phyloP scores from a whole-genome alignment of 345 rosid genomes.

The Gossypioides kirkii region DNA sequence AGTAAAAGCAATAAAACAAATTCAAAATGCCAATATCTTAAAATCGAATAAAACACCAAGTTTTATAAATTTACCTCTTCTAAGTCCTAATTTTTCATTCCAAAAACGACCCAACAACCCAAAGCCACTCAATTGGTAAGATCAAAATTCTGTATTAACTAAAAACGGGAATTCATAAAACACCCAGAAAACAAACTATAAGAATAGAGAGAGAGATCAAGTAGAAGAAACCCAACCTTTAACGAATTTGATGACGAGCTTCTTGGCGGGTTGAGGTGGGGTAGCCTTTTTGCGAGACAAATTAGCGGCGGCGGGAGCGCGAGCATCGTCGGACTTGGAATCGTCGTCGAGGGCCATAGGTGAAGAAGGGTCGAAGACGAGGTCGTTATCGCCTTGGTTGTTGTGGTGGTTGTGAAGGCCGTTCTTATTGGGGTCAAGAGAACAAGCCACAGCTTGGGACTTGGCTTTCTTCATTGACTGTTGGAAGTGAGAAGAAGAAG shows the following conservation, averaged over 20 bases:
- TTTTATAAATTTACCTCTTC: not conserved
- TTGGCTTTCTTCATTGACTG: slow-evolving; percentile 67
- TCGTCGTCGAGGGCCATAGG: slow-evolving; percentile 50
- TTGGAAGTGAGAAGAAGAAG: slow-evolving; percentile 7
- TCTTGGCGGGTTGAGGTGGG: slow-evolving; percentile 63
- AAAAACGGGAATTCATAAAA: not conserved
- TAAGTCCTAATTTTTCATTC: not conserved
- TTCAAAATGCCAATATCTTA: slow-evolving; percentile 11
- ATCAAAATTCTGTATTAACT: slow-evolving; percentile 1
- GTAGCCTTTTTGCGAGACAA: slow-evolving; percentile 69
- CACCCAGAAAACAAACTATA: slow-evolving; percentile 1
- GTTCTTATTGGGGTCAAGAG: slow-evolving; percentile 38
- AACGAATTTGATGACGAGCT: slow-evolving; percentile 72
- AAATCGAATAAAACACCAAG: not conserved
- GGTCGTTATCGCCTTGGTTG: slow-evolving; percentile 23
- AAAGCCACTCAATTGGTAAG: not conserved
- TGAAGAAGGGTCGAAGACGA: slow-evolving; percentile 47
- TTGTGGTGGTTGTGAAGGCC: slow-evolving; percentile 27
- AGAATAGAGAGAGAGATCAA: not conserved
- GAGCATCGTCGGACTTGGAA: slow-evolving; percentile 25
- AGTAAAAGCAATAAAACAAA: not conserved
- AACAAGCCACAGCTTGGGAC: slow-evolving; percentile 51
- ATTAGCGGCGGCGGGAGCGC: slow-evolving; percentile 46
- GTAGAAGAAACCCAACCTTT: slow-evolving; percentile 47
- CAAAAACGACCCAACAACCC: not conserved